These are phyloP conservation scores for Ilex asprella DNA, from an alignment of 257 asterid genomes.

Conservation along the genomic window DNA sequence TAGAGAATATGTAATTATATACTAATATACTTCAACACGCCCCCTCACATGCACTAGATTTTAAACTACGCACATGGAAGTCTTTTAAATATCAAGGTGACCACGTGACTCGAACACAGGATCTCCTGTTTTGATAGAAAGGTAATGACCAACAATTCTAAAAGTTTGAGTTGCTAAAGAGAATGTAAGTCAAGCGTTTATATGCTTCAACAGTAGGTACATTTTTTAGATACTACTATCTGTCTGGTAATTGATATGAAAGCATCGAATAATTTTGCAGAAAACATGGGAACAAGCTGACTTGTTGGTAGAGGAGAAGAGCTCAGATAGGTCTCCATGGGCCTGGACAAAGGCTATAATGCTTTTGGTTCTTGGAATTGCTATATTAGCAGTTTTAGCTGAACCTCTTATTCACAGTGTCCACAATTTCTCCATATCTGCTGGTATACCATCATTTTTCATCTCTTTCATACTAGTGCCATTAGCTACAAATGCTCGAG, in stretches of 20 bases:
- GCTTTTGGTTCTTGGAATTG: conserved; percentile 35
- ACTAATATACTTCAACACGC: too few relatives aligned
- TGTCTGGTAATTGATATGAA: neutral
- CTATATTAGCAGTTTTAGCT: conserved; percentile 41
- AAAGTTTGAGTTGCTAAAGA: too few relatives aligned
- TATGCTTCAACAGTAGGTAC: too few relatives aligned
- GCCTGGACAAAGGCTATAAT: conserved; percentile 48
- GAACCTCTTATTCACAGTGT: conserved; percentile 67
- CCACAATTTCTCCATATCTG: conserved; percentile 32
- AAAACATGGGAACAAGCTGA: conserved; percentile 55
- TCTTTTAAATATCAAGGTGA: too few relatives aligned
- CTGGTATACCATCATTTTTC: conserved; percentile 41
- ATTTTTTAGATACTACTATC: too few relatives aligned
- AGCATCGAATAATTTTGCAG: conserved; percentile 22
- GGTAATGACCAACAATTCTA: too few relatives aligned
- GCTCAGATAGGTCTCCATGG: conserved; percentile 31
- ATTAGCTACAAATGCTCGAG: conserved; percentile 53
- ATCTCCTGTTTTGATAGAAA: too few relatives aligned
- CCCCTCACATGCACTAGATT: too few relatives aligned
- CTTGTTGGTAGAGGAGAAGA: conserved; percentile 33
- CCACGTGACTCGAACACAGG: too few relatives aligned
- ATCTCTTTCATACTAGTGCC: conserved; percentile 50
- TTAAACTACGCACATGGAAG: too few relatives aligned
- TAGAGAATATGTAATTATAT: too few relatives aligned
- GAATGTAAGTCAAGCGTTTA: too few relatives aligned